Evolutionary conservation across 176 grass and related monocot genomes (phyloP).

Genomic region (Musa beccarii): DNA sequence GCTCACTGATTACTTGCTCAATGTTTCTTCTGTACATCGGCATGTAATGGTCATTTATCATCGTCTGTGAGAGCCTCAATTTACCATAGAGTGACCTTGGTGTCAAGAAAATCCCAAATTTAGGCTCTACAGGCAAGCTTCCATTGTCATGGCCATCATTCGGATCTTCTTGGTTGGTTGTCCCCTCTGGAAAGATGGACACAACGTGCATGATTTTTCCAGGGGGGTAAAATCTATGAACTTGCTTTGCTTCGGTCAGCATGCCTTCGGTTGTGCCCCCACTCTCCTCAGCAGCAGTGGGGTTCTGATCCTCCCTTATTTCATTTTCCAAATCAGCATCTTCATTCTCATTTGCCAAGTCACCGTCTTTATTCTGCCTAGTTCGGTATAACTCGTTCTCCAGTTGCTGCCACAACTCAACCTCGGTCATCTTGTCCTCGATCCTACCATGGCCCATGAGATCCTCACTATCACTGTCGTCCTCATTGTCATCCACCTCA

Average conservation of each 20-base stretch:
- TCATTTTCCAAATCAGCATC: constrained; percentile 54
- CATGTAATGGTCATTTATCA: constrained; percentile 99
- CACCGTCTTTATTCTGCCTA: constrained; percentile 8
- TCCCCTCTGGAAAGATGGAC: constrained; percentile 29
- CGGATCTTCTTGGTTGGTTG: constrained; percentile 16
- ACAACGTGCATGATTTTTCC: constrained; percentile 96
- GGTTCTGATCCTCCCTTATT: constrained; percentile 42
- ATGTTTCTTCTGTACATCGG: constrained; percentile 84
- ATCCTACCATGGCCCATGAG: constrained; percentile 20
- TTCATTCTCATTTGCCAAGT: constrained; percentile 9
- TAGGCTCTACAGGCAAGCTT: constrained; percentile 8
- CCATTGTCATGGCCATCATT: constrained; percentile 14
- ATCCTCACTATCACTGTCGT: constrained; percentile 16
- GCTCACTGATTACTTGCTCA: constrained; percentile 48
- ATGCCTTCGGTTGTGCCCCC: constrained; percentile 23
- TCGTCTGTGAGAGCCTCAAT: constrained; percentile 73
- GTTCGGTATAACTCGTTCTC: constrained; percentile 69
- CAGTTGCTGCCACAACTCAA: constrained; percentile 87
- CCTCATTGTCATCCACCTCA: constrained; percentile 44
- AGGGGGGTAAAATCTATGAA: constrained; percentile 81
- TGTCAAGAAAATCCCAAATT: constrained; percentile 64
- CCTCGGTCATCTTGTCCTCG: constrained; percentile 51
- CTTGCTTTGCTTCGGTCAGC: constrained; percentile 51
- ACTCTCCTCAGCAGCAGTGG: constrained; percentile 24
- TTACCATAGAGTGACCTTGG: constrained; percentile 82